Evolutionary conservation across 2,329 filamentous ascomycete species (phyloP), one percentile per base, ranked within the genome.

Genomic region (Dothistroma pini): DNA sequence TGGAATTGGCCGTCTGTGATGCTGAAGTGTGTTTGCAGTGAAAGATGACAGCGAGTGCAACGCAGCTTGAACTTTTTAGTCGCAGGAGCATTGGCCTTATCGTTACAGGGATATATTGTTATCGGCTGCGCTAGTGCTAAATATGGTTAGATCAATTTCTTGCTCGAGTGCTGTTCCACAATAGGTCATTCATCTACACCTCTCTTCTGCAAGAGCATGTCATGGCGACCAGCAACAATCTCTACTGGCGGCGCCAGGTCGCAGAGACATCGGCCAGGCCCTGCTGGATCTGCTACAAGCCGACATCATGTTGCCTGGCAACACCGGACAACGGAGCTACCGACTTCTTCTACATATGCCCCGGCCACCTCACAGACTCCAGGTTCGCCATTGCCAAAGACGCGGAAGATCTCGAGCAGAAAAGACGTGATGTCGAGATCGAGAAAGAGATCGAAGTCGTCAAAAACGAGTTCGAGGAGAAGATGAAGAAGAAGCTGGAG

Each of bases 251-350:
- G 66, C 89, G 93, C 54, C 90, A 87, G 68, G 93, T 97, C 38
- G 92, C 92, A 12, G 91, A 96, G 32, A 84, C 86, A n/a, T 84
- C 89, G 1, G 84, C 90, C 12, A 96, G 90, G 76, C 82, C 90
- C 54, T 99, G 95, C 77, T 89, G 91, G 76, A 86, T 97, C 65
- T 97, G 95, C 81, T 96, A 89, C 80, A 96, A 95, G 77, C 89
- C 90, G 9, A 91, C 88, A 61, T 86, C 88, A 21, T 53, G 51
- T 29, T 53, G 51, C 31, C 51, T 53, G 6, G 51, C 51, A 32
- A 53, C 51, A 3, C 51, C 51, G 8, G 51, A 53, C n/a, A 53
- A 21, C n/a, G 51, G 29, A 16, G 51, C 51, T 2, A 53, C 51
- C 86, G 93, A 95, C 78, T 68, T 71, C 65, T 97, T 99, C 79